Evolutionary conservation across 495 filamentous ascomycete genomes (phyloP), one percentile per base, ranked within the genome.

Genomic region (Xylona heveae): DNA sequence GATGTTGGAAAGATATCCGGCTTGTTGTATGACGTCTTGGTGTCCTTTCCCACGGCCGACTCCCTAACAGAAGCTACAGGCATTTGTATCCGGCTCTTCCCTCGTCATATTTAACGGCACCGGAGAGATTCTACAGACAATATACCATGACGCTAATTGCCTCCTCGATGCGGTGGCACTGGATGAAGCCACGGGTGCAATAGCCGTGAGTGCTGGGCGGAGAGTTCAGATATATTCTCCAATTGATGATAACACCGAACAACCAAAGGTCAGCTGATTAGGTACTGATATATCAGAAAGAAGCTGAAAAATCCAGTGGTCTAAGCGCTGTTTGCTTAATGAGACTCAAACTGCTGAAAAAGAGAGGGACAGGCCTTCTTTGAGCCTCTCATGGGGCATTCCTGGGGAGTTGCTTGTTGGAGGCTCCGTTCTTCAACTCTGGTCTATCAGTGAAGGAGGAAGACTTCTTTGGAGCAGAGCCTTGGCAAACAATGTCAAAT

Each of bases 21-120:
- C n/a, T n/a, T n/a, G n/a, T n/a, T n/a, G n/a, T n/a, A n/a, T n/a
- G n/a, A n/a, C n/a, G n/a, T n/a, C n/a, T n/a, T n/a, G n/a, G n/a
- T n/a, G n/a, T n/a, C n/a, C n/a, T n/a, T n/a, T n/a, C n/a, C n/a
- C n/a, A n/a, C n/a, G n/a, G n/a, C n/a, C n/a, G n/a, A n/a, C n/a
- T n/a, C n/a, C n/a, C n/a, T n/a, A n/a, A 33, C 19, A 6, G 33
- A 3, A 14, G 6, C 16, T 31, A 14, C 44, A 91, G 81, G 68
- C 66, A 38, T 97, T 94, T 52, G 77, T 94, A 36, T 83, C 78
- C 37, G 84, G 88, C 38, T 76, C 74, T 51, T 76, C 80, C 37
- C 63, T 95, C 37, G 65, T 83, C 29, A 72, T 95, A 45, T 73
- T 94, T 45, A 62, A 64, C 52, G 68, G 67, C 32, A 67, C 79